These are phyloP conservation scores for Populus ilicifolia DNA, from an alignment of 345 rosid genomes.

Conservation along the genomic window DNA sequence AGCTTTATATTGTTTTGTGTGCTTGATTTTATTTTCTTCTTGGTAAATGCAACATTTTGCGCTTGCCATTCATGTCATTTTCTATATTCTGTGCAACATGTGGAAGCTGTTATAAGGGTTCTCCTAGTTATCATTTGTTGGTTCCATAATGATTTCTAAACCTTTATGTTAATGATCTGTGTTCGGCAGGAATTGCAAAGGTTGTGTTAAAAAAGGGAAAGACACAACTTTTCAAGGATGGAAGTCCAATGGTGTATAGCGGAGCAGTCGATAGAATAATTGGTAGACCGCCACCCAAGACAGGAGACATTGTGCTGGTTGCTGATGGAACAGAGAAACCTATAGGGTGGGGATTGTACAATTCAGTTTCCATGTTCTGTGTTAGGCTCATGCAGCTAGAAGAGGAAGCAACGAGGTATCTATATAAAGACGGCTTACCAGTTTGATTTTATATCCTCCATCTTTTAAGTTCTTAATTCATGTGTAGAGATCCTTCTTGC, in stretches of 20 bases:
- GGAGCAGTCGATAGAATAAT: slow-evolving; percentile 86
- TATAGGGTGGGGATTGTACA: slow-evolving; percentile 81
- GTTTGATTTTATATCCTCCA: slow-evolving; percentile 1
- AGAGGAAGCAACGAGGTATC: slow-evolving; percentile 65
- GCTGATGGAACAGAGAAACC: slow-evolving; percentile 81
- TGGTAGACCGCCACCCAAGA: slow-evolving; percentile 74
- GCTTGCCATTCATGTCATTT: background rate
- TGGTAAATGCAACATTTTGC: background rate
- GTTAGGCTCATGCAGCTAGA: slow-evolving; percentile 95
- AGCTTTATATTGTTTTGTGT: too few relatives aligned
- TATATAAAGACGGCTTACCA: background rate
- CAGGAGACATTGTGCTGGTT: slow-evolving; percentile 83
- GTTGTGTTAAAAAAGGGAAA: slow-evolving; percentile 91
- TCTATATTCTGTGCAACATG: background rate
- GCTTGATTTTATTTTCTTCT: background rate
- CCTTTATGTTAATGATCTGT: background rate
- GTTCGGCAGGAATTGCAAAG: slow-evolving; percentile 55
- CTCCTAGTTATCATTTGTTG: background rate
- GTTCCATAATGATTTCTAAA: background rate
- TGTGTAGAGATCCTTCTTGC: slow-evolving; percentile 68
- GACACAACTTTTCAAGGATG: slow-evolving; percentile 81
- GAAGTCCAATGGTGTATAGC: slow-evolving; percentile 88
- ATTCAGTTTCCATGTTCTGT: slow-evolving; percentile 81
- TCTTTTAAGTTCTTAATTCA: slow-evolving; percentile 8
- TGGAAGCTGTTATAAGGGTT: background rate